These are phyloP conservation scores for Camellia granthamiana DNA, from an alignment of 148 eudicot genomes.

Conservation along the genomic window DNA sequence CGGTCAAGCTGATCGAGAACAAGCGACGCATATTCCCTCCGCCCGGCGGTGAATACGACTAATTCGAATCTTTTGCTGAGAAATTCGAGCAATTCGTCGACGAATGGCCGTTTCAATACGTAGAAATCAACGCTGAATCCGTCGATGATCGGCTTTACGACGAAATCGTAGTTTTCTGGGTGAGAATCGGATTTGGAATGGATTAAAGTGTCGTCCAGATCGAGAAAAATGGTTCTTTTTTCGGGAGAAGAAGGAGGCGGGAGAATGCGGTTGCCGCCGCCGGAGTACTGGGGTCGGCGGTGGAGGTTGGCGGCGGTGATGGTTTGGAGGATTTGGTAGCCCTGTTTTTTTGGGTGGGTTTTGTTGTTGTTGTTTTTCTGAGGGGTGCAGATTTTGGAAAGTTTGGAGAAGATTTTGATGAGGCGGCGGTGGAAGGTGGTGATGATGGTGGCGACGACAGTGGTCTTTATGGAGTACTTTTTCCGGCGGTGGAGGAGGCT, in stretches of 20 bases:
- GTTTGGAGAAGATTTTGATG: slow-evolving; percentile 64
- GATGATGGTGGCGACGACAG: slow-evolving; percentile 52
- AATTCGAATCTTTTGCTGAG: slow-evolving; percentile 50
- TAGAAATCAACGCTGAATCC: slow-evolving; percentile 60
- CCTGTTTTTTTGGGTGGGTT: slow-evolving; percentile 36
- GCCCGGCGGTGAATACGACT: slow-evolving; percentile 84
- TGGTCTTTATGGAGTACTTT: slow-evolving; percentile 32
- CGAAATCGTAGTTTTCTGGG: slow-evolving; percentile 53
- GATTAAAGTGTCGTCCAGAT: slow-evolving; percentile 76
- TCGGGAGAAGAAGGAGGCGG: slow-evolving; percentile 35
- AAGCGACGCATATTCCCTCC: slow-evolving; percentile 69
- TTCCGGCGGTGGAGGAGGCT: slow-evolving; percentile 30
- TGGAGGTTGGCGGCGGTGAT: slow-evolving; percentile 5
- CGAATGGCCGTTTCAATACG: slow-evolving; percentile 68
- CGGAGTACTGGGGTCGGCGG: slow-evolving; percentile 40
- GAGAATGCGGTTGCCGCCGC: slow-evolving; percentile 25
- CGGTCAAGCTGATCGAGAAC: slow-evolving; percentile 53
- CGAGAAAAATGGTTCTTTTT: slow-evolving; percentile 57
- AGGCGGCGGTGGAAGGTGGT: slow-evolving; percentile 67
- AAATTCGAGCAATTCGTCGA: slow-evolving; percentile 60
- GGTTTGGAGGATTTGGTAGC: slow-evolving; percentile 46
- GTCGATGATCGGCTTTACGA: slow-evolving; percentile 64
- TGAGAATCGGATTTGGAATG: slow-evolving; percentile 53
- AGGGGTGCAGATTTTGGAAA: slow-evolving; percentile 54
- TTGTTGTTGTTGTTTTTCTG: slow-evolving; percentile 17